Percentiles rank a stretch among this genome's conserved stretches.
phyloP scores from a whole-genome alignment of 2,329 filamentous ascomycete species.

The Pseudogymnoascus sp. region DNA sequence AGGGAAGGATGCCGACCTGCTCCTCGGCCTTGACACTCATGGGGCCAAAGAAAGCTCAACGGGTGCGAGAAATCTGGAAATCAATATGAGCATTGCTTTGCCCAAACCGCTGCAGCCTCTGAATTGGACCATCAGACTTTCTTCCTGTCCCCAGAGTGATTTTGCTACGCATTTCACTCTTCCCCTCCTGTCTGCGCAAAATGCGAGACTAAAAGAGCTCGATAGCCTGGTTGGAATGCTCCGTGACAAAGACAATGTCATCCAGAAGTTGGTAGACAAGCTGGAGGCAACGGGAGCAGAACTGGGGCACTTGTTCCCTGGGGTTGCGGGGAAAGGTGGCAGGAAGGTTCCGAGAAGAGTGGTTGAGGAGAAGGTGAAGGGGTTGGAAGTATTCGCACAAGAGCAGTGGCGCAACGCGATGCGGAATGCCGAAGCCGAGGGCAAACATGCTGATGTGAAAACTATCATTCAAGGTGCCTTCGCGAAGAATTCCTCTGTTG shows the following conservation, averaged over 20 bases:
- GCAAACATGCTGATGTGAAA: not conserved
- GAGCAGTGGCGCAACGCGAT: conserved; percentile 18
- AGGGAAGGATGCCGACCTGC: conserved; percentile 36
- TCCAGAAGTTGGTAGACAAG: conserved; percentile 44
- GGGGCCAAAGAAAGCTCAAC: conserved; percentile 32
- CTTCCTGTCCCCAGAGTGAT: conserved; percentile 26
- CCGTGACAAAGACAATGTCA: conserved; percentile 45
- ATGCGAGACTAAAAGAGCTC: conserved; percentile 35
- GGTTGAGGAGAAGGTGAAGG: conserved; percentile 33
- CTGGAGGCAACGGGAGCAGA: conserved; percentile 43
- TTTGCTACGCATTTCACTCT: conserved; percentile 39
- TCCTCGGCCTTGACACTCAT: conserved; percentile 32
- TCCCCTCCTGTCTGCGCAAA: conserved; percentile 38
- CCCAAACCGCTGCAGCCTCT: conserved; percentile 55
- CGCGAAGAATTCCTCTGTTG: not conserved
- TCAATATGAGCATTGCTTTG: conserved; percentile 52
- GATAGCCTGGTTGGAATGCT: conserved; percentile 36
- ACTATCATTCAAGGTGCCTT: not conserved
- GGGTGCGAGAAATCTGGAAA: conserved; percentile 28
- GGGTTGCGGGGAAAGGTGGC: conserved; percentile 27
- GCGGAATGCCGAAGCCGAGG: not conserved
- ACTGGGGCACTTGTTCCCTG: conserved; percentile 43
- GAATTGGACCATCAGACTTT: conserved; percentile 55
- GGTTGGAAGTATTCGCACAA: conserved; percentile 38
- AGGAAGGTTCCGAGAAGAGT: conserved; percentile 32